Conservation (phyloP, 257 asterid species). For the Paraleonurus japonicus region DNA sequence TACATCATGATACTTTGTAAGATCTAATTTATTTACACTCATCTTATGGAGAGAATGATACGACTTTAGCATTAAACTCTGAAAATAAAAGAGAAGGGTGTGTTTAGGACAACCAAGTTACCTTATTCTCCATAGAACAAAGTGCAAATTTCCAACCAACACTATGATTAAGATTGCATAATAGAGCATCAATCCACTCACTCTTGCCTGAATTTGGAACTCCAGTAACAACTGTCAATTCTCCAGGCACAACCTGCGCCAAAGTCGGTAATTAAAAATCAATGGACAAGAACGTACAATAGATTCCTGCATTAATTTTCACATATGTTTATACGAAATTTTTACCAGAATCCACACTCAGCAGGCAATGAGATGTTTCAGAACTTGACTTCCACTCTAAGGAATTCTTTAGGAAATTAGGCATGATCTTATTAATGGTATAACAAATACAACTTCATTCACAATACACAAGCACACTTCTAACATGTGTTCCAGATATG, state of each 20-base stretch:
- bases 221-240: constrained; percentile 90
- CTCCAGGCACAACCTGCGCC: constrained; percentile 93
- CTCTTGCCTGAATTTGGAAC: constrained; percentile 99
- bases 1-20: background rate
- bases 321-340: background rate
- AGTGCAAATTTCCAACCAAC: constrained; percentile 96
- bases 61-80: background rate
- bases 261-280: constrained; percentile 13
- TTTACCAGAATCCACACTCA: background rate
- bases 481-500: background rate
- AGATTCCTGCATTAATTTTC: constrained; percentile 6
- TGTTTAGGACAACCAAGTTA: constrained; percentile 26
- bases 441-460: background rate
- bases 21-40: no score
- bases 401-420: background rate
- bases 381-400: background rate
- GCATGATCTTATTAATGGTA: background rate
- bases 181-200: constrained; percentile 98
- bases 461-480: background rate
- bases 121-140: constrained; percentile 98
- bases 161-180: constrained; percentile 81
- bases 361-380: background rate
- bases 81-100: constrained; percentile 5
- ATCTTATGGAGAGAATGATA: background rate
- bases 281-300: background rate